Evolutionary conservation across 192 early-diverging fungal species (phyloP).

Genomic region (Phycomyces nitens): DNA sequence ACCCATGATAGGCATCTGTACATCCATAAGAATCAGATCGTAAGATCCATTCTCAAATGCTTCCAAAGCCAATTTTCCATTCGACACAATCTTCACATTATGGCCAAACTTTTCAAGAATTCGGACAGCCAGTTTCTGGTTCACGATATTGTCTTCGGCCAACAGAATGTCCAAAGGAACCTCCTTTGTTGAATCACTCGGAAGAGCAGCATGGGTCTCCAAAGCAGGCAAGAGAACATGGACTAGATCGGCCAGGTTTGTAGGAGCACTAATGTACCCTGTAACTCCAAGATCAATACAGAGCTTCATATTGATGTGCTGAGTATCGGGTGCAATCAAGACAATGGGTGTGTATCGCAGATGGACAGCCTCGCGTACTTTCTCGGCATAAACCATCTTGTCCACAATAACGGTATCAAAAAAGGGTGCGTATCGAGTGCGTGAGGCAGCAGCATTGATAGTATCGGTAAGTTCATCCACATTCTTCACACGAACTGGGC

Average conservation of each 20-base stretch:
- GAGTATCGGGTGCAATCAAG: slow-evolving; percentile 51
- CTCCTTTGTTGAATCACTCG: slow-evolving; percentile 57
- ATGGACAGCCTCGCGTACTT: slow-evolving; percentile 55
- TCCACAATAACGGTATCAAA: slow-evolving; percentile 72
- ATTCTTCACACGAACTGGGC: slow-evolving; percentile 34
- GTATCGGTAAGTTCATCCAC: slow-evolving; percentile 50
- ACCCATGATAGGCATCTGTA: slow-evolving; percentile 89
- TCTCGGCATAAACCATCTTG: slow-evolving; percentile 53
- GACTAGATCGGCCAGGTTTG: slow-evolving; percentile 57
- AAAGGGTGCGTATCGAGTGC: slow-evolving; percentile 34
- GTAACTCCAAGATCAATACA: slow-evolving; percentile 69
- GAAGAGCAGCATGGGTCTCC: slow-evolving; percentile 59
- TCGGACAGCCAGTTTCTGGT: slow-evolving; percentile 77
- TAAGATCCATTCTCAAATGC: slow-evolving; percentile 56
- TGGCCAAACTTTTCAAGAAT: slow-evolving; percentile 75
- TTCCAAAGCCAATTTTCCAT: slow-evolving; percentile 79
- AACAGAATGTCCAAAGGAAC: slow-evolving; percentile 72
- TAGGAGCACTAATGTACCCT: slow-evolving; percentile 66
- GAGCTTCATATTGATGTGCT: slow-evolving; percentile 61
- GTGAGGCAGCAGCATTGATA: slow-evolving; percentile 18
- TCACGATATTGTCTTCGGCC: slow-evolving; percentile 85
- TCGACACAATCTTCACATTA: slow-evolving; percentile 71
- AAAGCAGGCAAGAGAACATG: slow-evolving; percentile 70
- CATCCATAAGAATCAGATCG: slow-evolving; percentile 80
- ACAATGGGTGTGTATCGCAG: slow-evolving; percentile 77